Evolutionary conservation across 768 basidiomycete genomes (phyloP).

Genomic region (Naematelia encephala): DNA sequence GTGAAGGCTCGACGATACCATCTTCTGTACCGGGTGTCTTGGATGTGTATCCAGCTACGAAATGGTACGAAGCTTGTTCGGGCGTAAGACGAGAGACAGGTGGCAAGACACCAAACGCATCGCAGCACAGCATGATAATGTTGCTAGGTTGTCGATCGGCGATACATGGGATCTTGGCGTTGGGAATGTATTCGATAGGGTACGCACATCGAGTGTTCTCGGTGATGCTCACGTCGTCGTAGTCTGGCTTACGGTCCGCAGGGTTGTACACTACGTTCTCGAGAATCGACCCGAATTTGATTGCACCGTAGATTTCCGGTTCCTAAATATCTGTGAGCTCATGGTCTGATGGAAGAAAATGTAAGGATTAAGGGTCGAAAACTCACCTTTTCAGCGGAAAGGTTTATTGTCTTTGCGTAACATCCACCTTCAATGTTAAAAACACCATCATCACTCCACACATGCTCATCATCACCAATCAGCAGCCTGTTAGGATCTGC

Average conservation of each 20-base stretch:
- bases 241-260: conserved; percentile 74
- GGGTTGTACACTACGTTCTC: conserved; percentile 99
- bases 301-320: conserved; percentile 94
- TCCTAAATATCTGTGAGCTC: conserved; percentile 59
- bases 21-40: conserved; percentile 99
- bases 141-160: conserved; percentile 81
- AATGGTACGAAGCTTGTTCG: conserved; percentile 95
- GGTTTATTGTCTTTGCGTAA: conserved; percentile 97
- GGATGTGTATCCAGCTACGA: conserved; percentile 84
- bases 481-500: conserved; percentile 90
- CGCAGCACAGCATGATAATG: conserved; percentile 75
- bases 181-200: conserved; percentile 95
- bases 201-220: conserved; percentile 99
- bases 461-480: conserved; percentile 99
- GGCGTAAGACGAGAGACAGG: conserved; percentile 89
- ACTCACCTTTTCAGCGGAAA: conserved; percentile 74
- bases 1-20: conserved; percentile 94
- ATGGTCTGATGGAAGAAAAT: no score
- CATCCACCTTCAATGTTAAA: conserved; percentile 99
- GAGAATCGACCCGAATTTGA: conserved; percentile 91
- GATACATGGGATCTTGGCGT: conserved; percentile 88
- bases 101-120: conserved; percentile 96
- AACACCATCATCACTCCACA: conserved; percentile 97
- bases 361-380: neutral
- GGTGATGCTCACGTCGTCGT: conserved; percentile 93